These are phyloP conservation scores for Termitomyces sp. DNA, from an alignment of 768 basidiomycete genomes.

Conservation along the genomic window DNA sequence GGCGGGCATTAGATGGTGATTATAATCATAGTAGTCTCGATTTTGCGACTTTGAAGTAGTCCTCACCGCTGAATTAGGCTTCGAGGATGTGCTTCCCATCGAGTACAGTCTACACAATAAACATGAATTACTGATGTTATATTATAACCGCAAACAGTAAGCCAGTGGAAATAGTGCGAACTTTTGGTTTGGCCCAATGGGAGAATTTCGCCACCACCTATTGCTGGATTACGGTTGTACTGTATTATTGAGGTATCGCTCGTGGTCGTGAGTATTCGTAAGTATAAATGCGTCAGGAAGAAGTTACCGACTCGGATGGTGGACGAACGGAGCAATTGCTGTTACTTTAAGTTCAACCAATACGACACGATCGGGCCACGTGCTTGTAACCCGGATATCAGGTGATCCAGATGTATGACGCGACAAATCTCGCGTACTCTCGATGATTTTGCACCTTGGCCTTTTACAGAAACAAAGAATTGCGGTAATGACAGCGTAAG, in stretches of 20 bases:
- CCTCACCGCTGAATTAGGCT: background rate
- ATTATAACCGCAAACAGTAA: background rate
- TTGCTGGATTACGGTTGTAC: background rate
- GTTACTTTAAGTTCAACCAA: background rate
- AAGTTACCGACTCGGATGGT: background rate
- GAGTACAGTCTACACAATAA: background rate
- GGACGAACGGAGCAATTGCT: background rate
- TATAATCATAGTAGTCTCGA: constrained; percentile 2
- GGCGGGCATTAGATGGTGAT: background rate
- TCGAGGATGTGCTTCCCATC: constrained; percentile 9
- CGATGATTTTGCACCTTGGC: background rate
- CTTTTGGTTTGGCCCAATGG: background rate
- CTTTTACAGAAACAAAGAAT: background rate
- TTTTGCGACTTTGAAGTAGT: background rate
- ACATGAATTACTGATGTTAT: background rate
- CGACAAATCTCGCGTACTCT: background rate
- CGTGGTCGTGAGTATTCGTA: constrained; percentile 1
- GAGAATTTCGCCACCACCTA: background rate
- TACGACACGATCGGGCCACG: constrained; percentile 8
- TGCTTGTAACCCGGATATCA: background rate
- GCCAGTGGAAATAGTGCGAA: background rate
- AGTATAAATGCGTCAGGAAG: background rate
- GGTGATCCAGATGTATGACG: background rate
- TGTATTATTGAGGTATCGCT: background rate
- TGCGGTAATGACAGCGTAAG: too few relatives aligned